A percentile compares a stretch with the other conserved stretches of the same genome.
Evolutionary conservation across 164 flowering plant species (phyloP).

Genomic region (Liriodendron chinense): DNA sequence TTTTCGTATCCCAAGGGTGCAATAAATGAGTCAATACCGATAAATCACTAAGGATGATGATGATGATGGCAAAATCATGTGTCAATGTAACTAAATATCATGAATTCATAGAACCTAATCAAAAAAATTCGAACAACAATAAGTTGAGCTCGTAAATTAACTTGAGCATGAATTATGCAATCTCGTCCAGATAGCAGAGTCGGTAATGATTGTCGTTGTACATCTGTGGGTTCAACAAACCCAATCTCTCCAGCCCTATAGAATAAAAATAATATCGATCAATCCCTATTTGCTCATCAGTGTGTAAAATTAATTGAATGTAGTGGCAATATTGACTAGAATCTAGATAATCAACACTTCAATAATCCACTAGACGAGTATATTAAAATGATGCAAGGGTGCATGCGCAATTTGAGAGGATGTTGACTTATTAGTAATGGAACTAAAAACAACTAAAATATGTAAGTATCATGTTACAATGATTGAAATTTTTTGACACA

Average conservation of each 20-base stretch:
- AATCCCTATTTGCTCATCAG: neutral
- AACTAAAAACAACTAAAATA: neutral
- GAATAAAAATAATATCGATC: neutral
- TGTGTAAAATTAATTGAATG: neutral
- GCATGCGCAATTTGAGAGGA: neutral
- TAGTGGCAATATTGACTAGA: neutral
- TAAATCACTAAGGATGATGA: too few species aligned
- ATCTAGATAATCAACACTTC: neutral
- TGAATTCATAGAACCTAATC: too few species aligned
- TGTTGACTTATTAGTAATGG: neutral
- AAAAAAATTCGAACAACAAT: too few species aligned
- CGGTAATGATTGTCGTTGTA: conserved; percentile 76
- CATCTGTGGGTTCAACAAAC: conserved; percentile 64
- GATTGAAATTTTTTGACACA: neutral
- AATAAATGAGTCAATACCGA: too few species aligned
- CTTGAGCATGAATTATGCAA: conserved; percentile 96
- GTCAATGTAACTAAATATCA: too few species aligned
- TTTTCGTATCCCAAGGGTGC: too few species aligned
- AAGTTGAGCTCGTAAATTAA: conserved; percentile 15
- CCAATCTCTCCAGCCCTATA: conserved; percentile 84
- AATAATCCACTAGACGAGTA: too few species aligned
- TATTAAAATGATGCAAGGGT: neutral
- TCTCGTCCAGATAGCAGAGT: conserved; percentile 72
- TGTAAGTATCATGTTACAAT: too few species aligned
- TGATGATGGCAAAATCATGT: too few species aligned